Conservation (phyloP, 306 rosid genomes). For the Pyrus pyrifolia region DNA sequence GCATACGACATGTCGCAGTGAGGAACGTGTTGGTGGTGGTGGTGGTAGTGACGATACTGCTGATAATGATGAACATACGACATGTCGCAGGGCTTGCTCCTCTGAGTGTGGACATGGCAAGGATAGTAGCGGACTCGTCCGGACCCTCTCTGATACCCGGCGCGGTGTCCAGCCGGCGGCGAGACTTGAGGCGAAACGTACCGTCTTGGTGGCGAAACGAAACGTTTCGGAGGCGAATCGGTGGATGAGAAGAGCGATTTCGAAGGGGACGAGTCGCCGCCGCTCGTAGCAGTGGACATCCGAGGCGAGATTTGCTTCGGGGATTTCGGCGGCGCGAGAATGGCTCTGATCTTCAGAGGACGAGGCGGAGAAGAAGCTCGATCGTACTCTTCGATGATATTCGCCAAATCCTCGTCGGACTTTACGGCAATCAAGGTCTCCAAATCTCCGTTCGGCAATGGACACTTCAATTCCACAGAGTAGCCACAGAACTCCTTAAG, state of each 20-base stretch:
- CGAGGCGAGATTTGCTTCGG: constrained; percentile 44
- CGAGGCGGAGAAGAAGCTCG: constrained; percentile 40
- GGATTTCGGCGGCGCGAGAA: constrained; percentile 48
- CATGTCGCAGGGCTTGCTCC: constrained; percentile 34
- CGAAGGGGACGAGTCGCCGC: constrained; percentile 16
- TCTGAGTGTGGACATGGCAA: constrained; percentile 17
- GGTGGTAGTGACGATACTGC: not conserved
- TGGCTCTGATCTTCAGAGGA: constrained; percentile 58
- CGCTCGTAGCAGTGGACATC: constrained; percentile 33
- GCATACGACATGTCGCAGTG: constrained; percentile 14
- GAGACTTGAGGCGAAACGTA: not conserved
- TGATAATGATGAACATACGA: constrained; percentile 5
- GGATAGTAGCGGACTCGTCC: constrained; percentile 25
- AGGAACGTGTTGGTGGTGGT: not conserved
- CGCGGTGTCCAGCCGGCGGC: constrained; percentile 21
- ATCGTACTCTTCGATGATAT: constrained; percentile 59
- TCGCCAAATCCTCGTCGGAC: constrained; percentile 65
- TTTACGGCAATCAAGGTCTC: constrained; percentile 72
- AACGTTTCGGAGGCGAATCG: constrained; percentile 24
- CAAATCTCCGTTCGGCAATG: constrained; percentile 68
- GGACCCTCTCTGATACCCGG: constrained; percentile 20
- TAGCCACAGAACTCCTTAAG: constrained; percentile 65
- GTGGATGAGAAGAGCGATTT: constrained; percentile 30
- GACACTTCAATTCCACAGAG: constrained; percentile 51
- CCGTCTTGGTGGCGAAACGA: constrained; percentile 12